A percentile compares a stretch with the other conserved stretches of the same genome.
Evolutionary conservation across 495 filamentous ascomycete species (phyloP).

Genomic region (Talaromyces proteolyticus): DNA sequence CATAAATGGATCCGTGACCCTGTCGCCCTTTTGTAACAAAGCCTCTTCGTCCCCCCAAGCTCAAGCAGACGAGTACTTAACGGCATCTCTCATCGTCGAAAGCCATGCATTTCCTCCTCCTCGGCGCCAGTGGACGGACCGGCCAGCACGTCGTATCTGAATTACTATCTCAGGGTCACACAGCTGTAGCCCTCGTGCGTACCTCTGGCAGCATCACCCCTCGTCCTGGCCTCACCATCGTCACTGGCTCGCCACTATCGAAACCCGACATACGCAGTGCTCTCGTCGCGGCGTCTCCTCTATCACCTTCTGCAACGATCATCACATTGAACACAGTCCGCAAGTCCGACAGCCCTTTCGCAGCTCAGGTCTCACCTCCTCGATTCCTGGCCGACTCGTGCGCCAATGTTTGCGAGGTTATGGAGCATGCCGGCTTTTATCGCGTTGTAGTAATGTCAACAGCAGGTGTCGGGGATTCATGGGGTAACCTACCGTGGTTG

Average conservation of each 20-base stretch:
- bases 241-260: conserved; percentile 30
- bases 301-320: conserved; percentile 28
- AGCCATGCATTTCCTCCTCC: conserved; percentile 33
- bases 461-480: conserved; percentile 40
- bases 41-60: neutral
- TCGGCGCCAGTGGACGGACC: conserved; percentile 36
- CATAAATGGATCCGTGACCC: neutral
- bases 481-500: conserved; percentile 34
- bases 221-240: conserved; percentile 2
- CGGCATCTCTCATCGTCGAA: neutral
- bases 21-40: neutral
- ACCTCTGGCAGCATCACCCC: conserved; percentile 1
- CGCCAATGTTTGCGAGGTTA: conserved; percentile 30
- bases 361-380: conserved; percentile 33
- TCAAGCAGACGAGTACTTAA: neutral
- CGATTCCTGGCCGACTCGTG: conserved; percentile 39
- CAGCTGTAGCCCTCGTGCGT: conserved; percentile 5
- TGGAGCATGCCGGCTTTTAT: conserved; percentile 29
- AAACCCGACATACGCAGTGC: conserved; percentile 28
- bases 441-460: conserved; percentile 40
- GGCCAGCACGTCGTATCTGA: conserved; percentile 33
- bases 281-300: conserved; percentile 17
- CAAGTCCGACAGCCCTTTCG: conserved; percentile 37
- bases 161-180: conserved; percentile 18
- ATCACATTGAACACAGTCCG: conserved; percentile 39